Evolutionary conservation across 805 yeast genomes (phyloP).

Genomic region (Candida ulmi): DNA sequence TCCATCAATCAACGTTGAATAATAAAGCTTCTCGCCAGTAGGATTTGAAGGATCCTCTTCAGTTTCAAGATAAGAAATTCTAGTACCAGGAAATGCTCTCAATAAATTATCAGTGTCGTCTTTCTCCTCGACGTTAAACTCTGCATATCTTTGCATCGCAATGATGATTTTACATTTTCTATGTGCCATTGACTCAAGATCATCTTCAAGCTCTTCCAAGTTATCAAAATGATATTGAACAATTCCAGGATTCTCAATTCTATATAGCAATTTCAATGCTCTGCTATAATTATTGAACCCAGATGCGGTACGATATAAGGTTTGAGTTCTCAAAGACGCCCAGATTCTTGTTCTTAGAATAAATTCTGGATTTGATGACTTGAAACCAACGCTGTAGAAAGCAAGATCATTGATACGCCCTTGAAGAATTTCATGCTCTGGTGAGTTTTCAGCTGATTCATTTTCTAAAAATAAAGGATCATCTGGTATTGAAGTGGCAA

Average conservation of each 20-base stretch:
- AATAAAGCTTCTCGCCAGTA: conserved; percentile 30
- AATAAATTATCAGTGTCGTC: conserved; percentile 64
- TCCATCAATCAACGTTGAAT: conserved; percentile 67
- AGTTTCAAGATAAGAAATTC: conserved; percentile 50
- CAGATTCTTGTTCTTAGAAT: conserved; percentile 73
- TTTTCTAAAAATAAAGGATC: conserved; percentile 3
- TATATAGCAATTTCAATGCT: conserved; percentile 65
- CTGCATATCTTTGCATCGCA: conserved; percentile 80
- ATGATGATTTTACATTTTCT: conserved; percentile 77
- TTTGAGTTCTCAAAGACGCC: conserved; percentile 83
- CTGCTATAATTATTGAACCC: conserved; percentile 77
- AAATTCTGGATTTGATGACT: conserved; percentile 55
- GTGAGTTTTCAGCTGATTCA: conserved; percentile 30
- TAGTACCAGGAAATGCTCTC: conserved; percentile 65
- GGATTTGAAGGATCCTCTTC: conserved; percentile 25
- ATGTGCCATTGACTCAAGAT: conserved; percentile 65
- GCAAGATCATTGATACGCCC: conserved; percentile 58
- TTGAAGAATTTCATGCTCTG: conserved; percentile 29
- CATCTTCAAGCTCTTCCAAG: conserved; percentile 55
- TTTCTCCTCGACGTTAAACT: conserved; percentile 58
- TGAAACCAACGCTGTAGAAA: conserved; percentile 67
- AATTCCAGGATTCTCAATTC: conserved; percentile 58
- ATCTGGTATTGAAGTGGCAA: no score
- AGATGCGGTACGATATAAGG: conserved; percentile 74
- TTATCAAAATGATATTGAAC: conserved; percentile 37